These are phyloP conservation scores for Phialocephala subalpina DNA, from an alignment of 2,329 filamentous ascomycete genomes.

Conservation along the genomic window DNA sequence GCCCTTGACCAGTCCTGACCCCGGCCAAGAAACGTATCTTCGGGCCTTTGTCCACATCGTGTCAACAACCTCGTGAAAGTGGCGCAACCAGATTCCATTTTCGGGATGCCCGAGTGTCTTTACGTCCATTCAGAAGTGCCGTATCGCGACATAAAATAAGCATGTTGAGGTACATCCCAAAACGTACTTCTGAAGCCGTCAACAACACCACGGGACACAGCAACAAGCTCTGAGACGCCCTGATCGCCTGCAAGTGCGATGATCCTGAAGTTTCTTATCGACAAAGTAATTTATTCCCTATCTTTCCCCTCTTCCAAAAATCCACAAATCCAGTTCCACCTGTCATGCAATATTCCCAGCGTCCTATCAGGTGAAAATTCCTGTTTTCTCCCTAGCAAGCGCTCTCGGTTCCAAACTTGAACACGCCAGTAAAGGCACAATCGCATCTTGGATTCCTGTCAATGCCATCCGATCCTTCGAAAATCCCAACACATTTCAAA, in stretches of 20 bases:
- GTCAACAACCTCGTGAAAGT: slow-evolving; percentile 6
- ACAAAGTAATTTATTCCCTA: neutral
- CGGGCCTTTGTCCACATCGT: slow-evolving; percentile 2
- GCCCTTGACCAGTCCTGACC: neutral
- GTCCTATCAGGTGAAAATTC: neutral
- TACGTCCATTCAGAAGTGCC: neutral
- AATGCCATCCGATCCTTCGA: neutral
- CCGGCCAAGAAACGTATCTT: neutral
- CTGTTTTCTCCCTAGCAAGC: neutral
- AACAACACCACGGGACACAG: neutral
- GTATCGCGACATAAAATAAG: neutral
- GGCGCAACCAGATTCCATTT: slow-evolving; percentile 1
- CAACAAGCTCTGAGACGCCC: no score
- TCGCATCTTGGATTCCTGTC: neutral
- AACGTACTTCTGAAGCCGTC: neutral
- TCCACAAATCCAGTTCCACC: neutral
- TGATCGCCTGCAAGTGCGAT: neutral
- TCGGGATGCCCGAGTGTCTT: neutral
- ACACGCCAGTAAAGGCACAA: neutral
- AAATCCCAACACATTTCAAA: neutral
- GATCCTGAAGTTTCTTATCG: slow-evolving; percentile 2
- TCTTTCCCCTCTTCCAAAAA: neutral
- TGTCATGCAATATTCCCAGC: slow-evolving; percentile 2
- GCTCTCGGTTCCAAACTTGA: slow-evolving; percentile 4
- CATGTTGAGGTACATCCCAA: slow-evolving; percentile 3